Evolutionary conservation across 805 yeast species (phyloP), one percentile per base, ranked within the genome.

Genomic region (Barnettozyma vustinii): DNA sequence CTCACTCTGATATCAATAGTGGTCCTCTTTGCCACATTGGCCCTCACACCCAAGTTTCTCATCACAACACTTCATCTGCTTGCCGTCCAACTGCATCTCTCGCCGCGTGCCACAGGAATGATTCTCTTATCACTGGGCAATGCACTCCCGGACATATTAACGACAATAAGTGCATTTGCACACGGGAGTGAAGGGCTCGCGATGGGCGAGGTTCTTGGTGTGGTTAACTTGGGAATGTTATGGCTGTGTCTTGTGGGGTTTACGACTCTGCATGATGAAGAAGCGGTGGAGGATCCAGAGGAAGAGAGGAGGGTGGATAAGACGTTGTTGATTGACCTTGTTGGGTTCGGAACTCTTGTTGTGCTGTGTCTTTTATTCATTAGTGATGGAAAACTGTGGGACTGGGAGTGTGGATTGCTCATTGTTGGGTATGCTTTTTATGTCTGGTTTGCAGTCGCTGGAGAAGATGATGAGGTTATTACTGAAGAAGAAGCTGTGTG

Each of bases 71-170:
- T 40, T 3, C 43, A 40, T 40, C 33, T 40, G 33, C 73, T 91
- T 15, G 82, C 97, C 0, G 70, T 71, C 13, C 62, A 75, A 15
- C 65, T 89, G 9, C 75, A 79, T 9, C 66, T 92, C 45, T 79
- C 91, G 16, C 94, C 88, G 51, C 80, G 86, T 50, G 67, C 91
- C 18, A 82, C 94, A 12, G 98, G 98, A 0, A 75, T 92, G 55
- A 91, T 97, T 0, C 68, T 92, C 20, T 69, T 94, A 46, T 96
- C 98, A 0, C 74, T 92, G 52, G 98, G 97, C 0, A 92, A 92
- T 66, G 96, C 96, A 3, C 76, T 95, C 0, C 96, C 97, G 0
- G 99, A 92, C 64, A 80, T 92, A 3, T 76, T 90, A 35, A 79
- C 92, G 42, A 89, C 96, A 0, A 87, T 81, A 62, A 82, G 84